Base-by-base conservation (phyloP, 108 stramenopile genomes). In the Pseudonitzschia pungens region DNA sequence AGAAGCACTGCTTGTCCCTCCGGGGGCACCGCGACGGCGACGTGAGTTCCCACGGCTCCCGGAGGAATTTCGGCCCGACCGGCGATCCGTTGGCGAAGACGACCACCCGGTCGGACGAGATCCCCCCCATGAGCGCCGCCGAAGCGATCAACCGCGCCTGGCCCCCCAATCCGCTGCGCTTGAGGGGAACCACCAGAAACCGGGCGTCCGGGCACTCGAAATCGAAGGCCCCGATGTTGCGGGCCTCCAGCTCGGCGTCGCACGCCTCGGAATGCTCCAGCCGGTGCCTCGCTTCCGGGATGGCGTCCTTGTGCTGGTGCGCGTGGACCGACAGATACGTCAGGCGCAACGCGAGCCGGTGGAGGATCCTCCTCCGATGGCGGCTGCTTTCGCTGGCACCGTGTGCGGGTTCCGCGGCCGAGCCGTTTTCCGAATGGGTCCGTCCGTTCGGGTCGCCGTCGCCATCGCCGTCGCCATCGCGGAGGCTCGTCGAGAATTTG, bases 181-280 rank as follows among this genome's bases (percentile, higher is more conserved):
- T 53, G 18, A 86, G 54, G n/a, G 68, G 52, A 9, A 75, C 85
- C n/a, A 83, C 77, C 42, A 83, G 41, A 29, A 83, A 81, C 60
- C 81, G 80, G 50, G 82, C 69, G 31, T 68, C 50, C 20, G 71
- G 74, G 57, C 86, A 86, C 59, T 86, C 86, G 54, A 59, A 86
- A 70, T 86, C 86, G 68, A 86, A 83, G 28, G 42, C 40, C n/a
- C 86, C 79, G 28, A 83, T 67, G 20, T 56, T 36, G 51, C 65
- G 24, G 16, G 24, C 15, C 22, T 48, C 41, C 74, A 67, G 42
- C 24, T 75, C 74, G n/a, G 14, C 2, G 31, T 68, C 10, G 33
- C 73, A 74, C 14, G n/a, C 9, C 12, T 73, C 26, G n/a, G 31
- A 24, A 29, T 69, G 28, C 0, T 33, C n/a, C 7, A 15, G 21